A percentile compares a stretch with the other conserved stretches of the same genome.
Conservation (phyloP, 345 rosid species). For the Populus ilicifolia region DNA sequence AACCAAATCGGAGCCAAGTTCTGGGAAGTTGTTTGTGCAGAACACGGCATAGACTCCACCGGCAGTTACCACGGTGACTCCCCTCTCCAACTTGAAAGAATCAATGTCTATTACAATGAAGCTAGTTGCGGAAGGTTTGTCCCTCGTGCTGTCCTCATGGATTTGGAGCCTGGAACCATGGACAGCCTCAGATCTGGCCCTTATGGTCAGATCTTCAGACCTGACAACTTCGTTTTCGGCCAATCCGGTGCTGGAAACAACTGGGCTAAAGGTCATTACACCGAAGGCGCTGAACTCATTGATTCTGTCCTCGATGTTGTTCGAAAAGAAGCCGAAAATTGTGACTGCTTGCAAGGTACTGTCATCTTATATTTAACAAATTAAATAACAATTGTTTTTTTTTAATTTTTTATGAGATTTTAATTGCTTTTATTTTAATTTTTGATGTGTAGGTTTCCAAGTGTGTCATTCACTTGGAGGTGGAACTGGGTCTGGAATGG, state of each 20-base stretch:
- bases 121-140: conserved; percentile 28
- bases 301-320: conserved; percentile 32
- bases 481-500: conserved; percentile 35
- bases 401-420: background rate
- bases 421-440: background rate
- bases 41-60: conserved; percentile 28
- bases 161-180: conserved; percentile 33
- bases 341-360: conserved; percentile 29
- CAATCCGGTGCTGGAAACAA: conserved; percentile 31
- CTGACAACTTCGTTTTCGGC: conserved; percentile 28
- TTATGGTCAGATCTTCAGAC: conserved; percentile 26
- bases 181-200: conserved; percentile 26
- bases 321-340: conserved; percentile 27
- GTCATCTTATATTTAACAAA: background rate
- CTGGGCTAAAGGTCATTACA: conserved; percentile 30
- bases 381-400: background rate
- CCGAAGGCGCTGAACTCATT: conserved; percentile 30
- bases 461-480: conserved; percentile 32
- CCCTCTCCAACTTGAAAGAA: conserved; percentile 23
- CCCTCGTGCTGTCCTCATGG: conserved; percentile 31
- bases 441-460: conserved; percentile 17
- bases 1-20: conserved; percentile 31
- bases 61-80: conserved; percentile 23
- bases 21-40: conserved; percentile 27
- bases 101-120: conserved; percentile 29